Percentiles rank a stretch among this genome's conserved stretches.
Evolutionary conservation across 2,329 filamentous ascomycete species (phyloP).

Genomic region (Ilyonectria destructans): DNA sequence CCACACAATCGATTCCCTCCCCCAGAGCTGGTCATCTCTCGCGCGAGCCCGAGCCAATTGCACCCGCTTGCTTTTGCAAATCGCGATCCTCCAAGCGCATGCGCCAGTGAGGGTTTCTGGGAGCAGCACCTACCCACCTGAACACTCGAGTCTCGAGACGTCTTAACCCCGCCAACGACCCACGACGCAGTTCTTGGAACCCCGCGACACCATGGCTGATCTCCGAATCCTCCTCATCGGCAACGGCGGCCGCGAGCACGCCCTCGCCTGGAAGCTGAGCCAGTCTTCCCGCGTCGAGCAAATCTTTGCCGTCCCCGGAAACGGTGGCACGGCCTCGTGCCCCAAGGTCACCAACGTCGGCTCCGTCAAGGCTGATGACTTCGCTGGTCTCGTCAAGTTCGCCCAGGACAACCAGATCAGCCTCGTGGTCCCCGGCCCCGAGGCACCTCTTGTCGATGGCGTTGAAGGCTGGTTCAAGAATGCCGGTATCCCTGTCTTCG

Average conservation of each 20-base stretch:
- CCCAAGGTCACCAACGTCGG: slow-evolving; percentile 82
- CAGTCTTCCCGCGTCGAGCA: slow-evolving; percentile 85
- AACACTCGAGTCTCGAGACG: slow-evolving; percentile 12
- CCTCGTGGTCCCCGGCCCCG: slow-evolving; percentile 91
- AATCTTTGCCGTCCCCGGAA: slow-evolving; percentile 83
- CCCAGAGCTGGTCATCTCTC: slow-evolving; percentile 43
- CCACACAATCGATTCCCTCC: slow-evolving; percentile 27
- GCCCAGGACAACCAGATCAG: slow-evolving; percentile 82
- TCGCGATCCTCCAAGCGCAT: slow-evolving; percentile 4
- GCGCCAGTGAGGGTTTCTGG: slow-evolving; percentile 8
- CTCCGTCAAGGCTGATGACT: slow-evolving; percentile 82
- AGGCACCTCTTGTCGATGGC: slow-evolving; percentile 93
- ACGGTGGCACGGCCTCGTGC: slow-evolving; percentile 85
- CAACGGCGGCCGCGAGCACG: slow-evolving; percentile 95
- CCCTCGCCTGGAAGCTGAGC: slow-evolving; percentile 93
- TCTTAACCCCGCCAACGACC: slow-evolving; percentile 23
- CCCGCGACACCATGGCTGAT: slow-evolving; percentile 48
- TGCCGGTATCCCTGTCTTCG: slow-evolving; percentile 86
- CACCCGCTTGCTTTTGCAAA: slow-evolving; percentile 5
- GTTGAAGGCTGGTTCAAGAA: slow-evolving; percentile 86
- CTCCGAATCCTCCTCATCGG: slow-evolving; percentile 89
- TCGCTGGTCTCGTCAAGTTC: slow-evolving; percentile 82
- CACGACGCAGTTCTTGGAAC: slow-evolving; percentile 15
- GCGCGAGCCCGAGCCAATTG: slow-evolving; percentile 40
- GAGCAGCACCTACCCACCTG: slow-evolving; percentile 24